Base-by-base conservation (phyloP, 2,329 filamentous ascomycete genomes). In the Fusarium sp. region DNA sequence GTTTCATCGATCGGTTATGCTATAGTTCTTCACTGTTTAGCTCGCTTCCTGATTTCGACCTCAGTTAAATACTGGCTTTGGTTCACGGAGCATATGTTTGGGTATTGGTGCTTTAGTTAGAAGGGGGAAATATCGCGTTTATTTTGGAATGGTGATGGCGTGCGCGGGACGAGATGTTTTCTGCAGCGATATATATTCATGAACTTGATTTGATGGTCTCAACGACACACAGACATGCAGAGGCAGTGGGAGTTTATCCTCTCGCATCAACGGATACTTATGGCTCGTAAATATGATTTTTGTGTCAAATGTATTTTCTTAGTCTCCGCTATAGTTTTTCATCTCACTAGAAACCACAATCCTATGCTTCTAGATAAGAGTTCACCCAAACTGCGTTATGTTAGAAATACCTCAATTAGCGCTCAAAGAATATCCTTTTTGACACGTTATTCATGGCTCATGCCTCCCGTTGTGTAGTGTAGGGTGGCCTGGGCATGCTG, bases 41-140 rank as follows among this genome's bases (percentile, higher is more conserved):
- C 25, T 64, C 61, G 8, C 61, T 64, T 25, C 61, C 61, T 4
- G 61, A 64, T 41, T 64, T 64, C 16, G 48, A 64, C 1, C 50
- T 62, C 5, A 43, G 57, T 5, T 60, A 41, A 11, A 35, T 3
- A 18, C 27, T 8, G 1, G 9, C 1, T n/a, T 25, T 39, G 35
- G 14, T 41, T 10, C 6, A 35, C 6, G 50, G 13, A 3, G 5
- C 5, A 34, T 18, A 6, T 27, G 8, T 18, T 18, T 18, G 23
- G 45, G 8, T 18, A 10, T 45, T 45, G 13, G 20, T 10, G 27
- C 9, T 54, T 30, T 1, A 18, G 18, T 32, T 45, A 5, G 6
- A 10, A 6, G 2, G 14, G 13, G 11, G 6, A 20, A 32, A 52
- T n/a, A 6, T 0, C 14, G 16, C 1, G 25, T 52, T 18, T 2